Conservation (phyloP, 805 yeast species). For the Saccharomycopsis selenospora region DNA sequence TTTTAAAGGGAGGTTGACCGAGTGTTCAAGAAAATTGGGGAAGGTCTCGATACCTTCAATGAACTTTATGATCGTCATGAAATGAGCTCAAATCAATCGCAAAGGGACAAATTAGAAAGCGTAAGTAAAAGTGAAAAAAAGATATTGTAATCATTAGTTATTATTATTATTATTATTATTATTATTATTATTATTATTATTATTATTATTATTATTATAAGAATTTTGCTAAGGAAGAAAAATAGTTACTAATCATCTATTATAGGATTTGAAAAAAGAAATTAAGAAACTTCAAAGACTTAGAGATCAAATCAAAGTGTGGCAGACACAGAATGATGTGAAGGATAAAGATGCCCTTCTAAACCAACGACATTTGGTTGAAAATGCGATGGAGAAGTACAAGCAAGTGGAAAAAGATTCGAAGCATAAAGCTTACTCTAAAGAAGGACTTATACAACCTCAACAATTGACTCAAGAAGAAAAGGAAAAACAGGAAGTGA, state of each 20-base stretch:
- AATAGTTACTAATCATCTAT: no score
- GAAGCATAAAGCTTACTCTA: constrained; percentile 90
- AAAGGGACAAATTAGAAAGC: constrained; percentile 81
- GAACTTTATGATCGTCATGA: constrained; percentile 49
- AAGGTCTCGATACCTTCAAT: constrained; percentile 49
- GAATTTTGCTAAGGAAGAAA: no score
- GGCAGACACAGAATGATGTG: constrained; percentile 87
- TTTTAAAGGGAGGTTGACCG: constrained; percentile 47
- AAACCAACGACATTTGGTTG: constrained; percentile 24
- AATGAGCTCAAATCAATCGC: constrained; percentile 59
- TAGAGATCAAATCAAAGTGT: constrained; percentile 89
- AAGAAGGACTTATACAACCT: constrained; percentile 68
- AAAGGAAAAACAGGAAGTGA: constrained; percentile 30
- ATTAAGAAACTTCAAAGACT: constrained; percentile 89
- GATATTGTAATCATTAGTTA: no score
- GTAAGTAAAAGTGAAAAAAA: no score
- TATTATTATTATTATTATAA: no score
- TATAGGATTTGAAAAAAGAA: constrained; percentile 62
- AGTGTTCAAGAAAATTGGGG: constrained; percentile 52
- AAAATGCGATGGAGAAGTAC: constrained; percentile 87
- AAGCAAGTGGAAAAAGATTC: constrained; percentile 88
- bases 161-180: no score
- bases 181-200: no score
- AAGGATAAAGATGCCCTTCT: constrained; percentile 55
- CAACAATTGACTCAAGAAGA: constrained; percentile 20